Base-by-base conservation (phyloP, 2,329 filamentous ascomycete species). In the Ceratocystis lukuohia region DNA sequence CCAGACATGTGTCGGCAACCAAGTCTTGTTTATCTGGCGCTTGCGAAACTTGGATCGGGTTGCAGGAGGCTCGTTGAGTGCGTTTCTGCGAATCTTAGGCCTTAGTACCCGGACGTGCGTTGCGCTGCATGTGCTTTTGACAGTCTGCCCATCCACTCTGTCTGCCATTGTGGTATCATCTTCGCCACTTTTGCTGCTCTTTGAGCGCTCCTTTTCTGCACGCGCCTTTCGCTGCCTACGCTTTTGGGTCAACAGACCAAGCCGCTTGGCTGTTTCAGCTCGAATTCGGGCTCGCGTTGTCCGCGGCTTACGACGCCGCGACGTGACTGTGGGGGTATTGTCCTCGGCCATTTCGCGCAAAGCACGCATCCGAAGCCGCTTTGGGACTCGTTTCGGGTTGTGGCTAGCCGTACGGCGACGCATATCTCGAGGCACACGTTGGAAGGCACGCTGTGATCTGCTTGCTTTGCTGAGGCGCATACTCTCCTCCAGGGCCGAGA, bases 1-100 rank as follows among this genome's bases (percentile, higher is more conserved):
- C 83, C 89, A 99, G 70, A 95, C 77, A 74, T 99, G 94, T 5
- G 94, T 97, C 0, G 94, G 94, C 17, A 99, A 79, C 91, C 93
- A 96, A 2, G 89, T 91, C 78, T 97, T 97, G 74, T 89, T 82
- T 59, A 87, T 78, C 74, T 97, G 93, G 41, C 94, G 86, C 76
- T 91, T 94, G 70, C 87, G 85, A 73, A 91, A 97, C 71, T 87
- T 92, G 25, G 77, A 83, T 57, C 80, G 81, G 1, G 84, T 73
- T 62, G 72, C 74, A 0, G 76, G 77, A 1, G 85, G 74, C 74
- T 83, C 79, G 65, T 89, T 88, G 63, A 92, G 80, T 65, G 77
- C 79, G 71, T 90, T 85, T 71, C 86, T 84, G 73, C 86, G 87
- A 70, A 89, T 84, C 74, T 88, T 90, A 1, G 87, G 84, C 50